Conservation (phyloP, 2,329 filamentous ascomycete genomes). For the Boeremia lycopersici region DNA sequence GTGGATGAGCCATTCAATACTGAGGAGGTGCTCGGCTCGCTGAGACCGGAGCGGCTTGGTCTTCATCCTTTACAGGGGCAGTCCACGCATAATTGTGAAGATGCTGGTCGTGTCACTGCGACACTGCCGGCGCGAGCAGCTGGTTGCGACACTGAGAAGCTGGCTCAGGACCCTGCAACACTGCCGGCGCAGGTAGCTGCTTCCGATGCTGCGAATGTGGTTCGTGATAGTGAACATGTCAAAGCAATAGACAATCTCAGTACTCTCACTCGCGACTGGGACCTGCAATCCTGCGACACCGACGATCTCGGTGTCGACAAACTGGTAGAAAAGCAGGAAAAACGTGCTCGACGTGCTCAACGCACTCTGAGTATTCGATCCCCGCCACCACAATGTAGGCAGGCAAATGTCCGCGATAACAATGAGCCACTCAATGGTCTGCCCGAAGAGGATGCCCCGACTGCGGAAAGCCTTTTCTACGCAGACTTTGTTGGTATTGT, state of each 20-base stretch:
- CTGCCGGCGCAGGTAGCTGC: background rate
- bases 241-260: background rate
- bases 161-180: too few species aligned
- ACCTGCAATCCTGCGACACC: background rate
- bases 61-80: background rate
- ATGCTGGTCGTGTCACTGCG: background rate
- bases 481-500: background rate
- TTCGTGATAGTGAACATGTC: background rate
- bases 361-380: background rate
- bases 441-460: background rate
- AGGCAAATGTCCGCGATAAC: background rate
- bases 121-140: background rate
- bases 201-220: too few species aligned
- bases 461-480: constrained; percentile 4
- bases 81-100: background rate
- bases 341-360: too few species aligned
- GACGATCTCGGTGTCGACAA: background rate
- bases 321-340: background rate
- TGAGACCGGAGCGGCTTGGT: constrained; percentile 5
- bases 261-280: background rate
- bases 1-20: background rate
- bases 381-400: background rate
- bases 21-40: background rate
- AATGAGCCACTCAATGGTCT: background rate
- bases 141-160: too few species aligned